These are phyloP conservation scores for Davidsoniella neocaledoniae DNA, from an alignment of 2,329 filamentous ascomycete genomes.

Conservation along the genomic window DNA sequence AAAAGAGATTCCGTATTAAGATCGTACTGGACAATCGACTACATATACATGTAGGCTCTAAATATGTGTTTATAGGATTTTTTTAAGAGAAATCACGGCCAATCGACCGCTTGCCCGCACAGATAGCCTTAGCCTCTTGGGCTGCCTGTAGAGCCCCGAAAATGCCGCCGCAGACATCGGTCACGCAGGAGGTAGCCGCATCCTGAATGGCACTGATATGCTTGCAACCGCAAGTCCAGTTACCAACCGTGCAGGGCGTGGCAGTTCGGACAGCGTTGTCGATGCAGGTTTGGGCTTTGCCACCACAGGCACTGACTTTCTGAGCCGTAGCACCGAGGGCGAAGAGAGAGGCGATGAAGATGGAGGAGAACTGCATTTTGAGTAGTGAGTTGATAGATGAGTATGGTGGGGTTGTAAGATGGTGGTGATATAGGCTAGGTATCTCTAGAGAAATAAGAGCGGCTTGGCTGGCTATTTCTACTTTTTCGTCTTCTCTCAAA, in stretches of 20 bases:
- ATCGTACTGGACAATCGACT: too few relatives aligned
- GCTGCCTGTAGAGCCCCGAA: background rate
- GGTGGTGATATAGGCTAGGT: background rate
- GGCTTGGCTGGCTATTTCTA: background rate
- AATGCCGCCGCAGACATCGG: background rate
- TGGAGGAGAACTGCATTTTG: slow-evolving; percentile 5
- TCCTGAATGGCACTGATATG: slow-evolving; percentile 1
- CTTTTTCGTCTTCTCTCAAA: too few relatives aligned
- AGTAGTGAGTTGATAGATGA: background rate
- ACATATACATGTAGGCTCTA: too few relatives aligned
- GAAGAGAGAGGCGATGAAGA: background rate
- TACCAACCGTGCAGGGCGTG: slow-evolving; percentile 1
- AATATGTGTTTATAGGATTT: too few relatives aligned
- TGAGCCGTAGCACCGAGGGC: background rate
- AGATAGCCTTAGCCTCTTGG: slow-evolving; percentile 3
- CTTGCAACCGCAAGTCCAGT: slow-evolving; percentile 7
- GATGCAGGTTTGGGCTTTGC: slow-evolving; percentile 5
- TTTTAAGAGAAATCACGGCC: too few relatives aligned
- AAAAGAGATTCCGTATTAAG: too few relatives aligned
- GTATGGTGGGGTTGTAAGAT: too few relatives aligned
- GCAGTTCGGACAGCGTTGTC: background rate
- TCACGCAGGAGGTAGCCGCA: background rate
- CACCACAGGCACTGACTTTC: background rate
- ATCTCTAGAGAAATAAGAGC: too few relatives aligned
- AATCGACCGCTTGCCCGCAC: background rate